These are phyloP conservation scores for Artomyces pyxidatus DNA, from an alignment of 768 basidiomycete genomes.

Conservation along the genomic window DNA sequence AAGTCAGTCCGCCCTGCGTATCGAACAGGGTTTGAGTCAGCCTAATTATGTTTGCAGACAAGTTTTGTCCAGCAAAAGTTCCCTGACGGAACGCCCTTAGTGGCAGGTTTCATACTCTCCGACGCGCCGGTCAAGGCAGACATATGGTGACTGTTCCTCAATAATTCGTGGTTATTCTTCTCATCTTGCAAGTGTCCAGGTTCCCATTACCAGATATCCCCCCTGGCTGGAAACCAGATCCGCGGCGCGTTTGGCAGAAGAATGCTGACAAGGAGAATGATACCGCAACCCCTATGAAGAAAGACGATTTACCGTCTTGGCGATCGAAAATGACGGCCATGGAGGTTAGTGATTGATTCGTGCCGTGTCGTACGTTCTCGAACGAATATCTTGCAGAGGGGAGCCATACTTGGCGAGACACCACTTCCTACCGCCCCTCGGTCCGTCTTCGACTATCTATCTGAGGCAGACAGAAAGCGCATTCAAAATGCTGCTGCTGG, in stretches of 20 bases:
- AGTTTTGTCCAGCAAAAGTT: slow-evolving; percentile 36
- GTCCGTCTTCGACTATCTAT: slow-evolving; percentile 93
- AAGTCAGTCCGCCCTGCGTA: no score
- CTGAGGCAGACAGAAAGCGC: slow-evolving; percentile 84
- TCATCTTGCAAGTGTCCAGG: slow-evolving; percentile 34
- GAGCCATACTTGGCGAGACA: slow-evolving; percentile 74
- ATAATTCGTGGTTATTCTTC: slow-evolving; percentile 12
- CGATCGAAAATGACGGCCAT: slow-evolving; percentile 9
- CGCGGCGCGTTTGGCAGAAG: slow-evolving; percentile 62
- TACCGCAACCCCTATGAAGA: slow-evolving; percentile 31
- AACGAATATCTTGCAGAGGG: slow-evolving; percentile 46
- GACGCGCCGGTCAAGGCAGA: slow-evolving; percentile 63
- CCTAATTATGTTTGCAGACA: slow-evolving; percentile 15
- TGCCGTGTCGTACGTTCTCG: no score
- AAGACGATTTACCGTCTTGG: slow-evolving; percentile 45
- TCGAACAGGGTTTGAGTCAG: no score
- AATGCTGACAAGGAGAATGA: slow-evolving; percentile 30
- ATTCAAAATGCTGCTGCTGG: slow-evolving; percentile 48
- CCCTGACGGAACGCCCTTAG: slow-evolving; percentile 64
- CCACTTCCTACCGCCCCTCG: slow-evolving; percentile 58
- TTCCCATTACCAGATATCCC: slow-evolving; percentile 82
- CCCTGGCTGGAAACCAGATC: slow-evolving; percentile 78
- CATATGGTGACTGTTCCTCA: slow-evolving; percentile 41
- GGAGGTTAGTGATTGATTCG: slow-evolving; percentile 1
- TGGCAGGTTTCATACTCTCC: slow-evolving; percentile 70